Conservation (phyloP, 2,329 filamentous ascomycete genomes). For the Talaromyces albobiverticillius region DNA sequence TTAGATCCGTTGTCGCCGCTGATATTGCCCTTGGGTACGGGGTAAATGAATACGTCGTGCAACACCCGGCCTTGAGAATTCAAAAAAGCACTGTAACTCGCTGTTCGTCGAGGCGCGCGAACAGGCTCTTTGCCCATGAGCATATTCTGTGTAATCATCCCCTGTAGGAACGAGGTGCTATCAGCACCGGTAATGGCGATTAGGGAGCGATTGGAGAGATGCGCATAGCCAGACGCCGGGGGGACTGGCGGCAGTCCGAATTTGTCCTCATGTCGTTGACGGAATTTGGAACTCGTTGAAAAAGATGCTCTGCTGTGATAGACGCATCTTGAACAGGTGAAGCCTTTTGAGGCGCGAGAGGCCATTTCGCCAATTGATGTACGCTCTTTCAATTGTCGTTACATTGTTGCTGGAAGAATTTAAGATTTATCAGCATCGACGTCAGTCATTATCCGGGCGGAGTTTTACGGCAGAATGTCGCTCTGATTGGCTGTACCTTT, state of each 20-base stretch:
- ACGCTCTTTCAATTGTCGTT: not conserved
- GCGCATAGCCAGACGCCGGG: conserved; percentile 46
- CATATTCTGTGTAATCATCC: conserved; percentile 75
- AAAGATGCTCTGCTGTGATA: conserved; percentile 24
- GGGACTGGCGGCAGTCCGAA: conserved; percentile 30
- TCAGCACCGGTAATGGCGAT: conserved; percentile 78
- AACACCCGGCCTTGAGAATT: conserved; percentile 81
- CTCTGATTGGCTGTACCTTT: not conserved
- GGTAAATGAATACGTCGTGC: conserved; percentile 89
- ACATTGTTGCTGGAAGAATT: conserved; percentile 11
- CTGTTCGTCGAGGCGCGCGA: conserved; percentile 38
- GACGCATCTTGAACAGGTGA: conserved; percentile 31
- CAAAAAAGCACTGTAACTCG: conserved; percentile 80
- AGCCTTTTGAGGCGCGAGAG: conserved; percentile 21
- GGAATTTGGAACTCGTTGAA: conserved; percentile 24
- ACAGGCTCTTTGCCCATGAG: conserved; percentile 43
- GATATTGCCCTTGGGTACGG: conserved; percentile 32
- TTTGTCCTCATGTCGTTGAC: conserved; percentile 16
- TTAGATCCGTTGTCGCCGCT: conserved; percentile 18
- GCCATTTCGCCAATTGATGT: conserved; percentile 25
- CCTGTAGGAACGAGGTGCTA: conserved; percentile 80
- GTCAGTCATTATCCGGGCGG: conserved; percentile 21
- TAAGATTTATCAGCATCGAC: conserved; percentile 23
- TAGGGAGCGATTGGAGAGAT: conserved; percentile 69
- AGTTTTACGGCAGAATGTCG: conserved; percentile 23